A percentile compares a stretch with the other conserved stretches of the same genome.
phyloP scores from a whole-genome alignment of 1,284 basidiomycete genomes.

The Trametes polyzona region DNA sequence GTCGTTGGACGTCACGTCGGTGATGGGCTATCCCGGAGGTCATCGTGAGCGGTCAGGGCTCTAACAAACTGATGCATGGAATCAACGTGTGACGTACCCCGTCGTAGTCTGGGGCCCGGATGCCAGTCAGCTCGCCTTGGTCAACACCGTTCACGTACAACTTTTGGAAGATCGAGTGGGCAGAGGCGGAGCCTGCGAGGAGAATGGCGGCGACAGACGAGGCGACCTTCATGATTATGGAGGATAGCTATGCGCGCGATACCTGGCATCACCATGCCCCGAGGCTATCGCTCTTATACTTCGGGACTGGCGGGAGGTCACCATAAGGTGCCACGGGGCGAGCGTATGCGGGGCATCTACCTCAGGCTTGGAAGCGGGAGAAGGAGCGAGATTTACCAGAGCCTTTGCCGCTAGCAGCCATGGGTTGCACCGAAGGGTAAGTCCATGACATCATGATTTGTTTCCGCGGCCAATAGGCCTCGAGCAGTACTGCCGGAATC shows the following conservation, averaged over 20 bases:
- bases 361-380: not conserved
- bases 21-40: constrained; percentile 51
- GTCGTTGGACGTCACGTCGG: constrained; percentile 58
- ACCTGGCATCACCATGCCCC: not conserved
- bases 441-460: not conserved
- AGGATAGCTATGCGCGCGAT: not conserved
- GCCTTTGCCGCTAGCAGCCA: not conserved
- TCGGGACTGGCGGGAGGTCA: too few species aligned
- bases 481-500: not conserved
- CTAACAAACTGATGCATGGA: not conserved
- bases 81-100: constrained; percentile 7
- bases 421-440: too few species aligned
- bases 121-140: constrained; percentile 42
- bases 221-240: constrained; percentile 8
- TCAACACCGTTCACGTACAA: constrained; percentile 43
- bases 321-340: not conserved
- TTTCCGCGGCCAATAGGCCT: not conserved
- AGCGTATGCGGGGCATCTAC: not conserved
- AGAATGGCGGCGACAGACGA: constrained; percentile 27
- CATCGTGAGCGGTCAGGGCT: not conserved
- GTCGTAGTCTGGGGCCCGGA: constrained; percentile 43
- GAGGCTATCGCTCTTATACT: not conserved
- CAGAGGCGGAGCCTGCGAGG: constrained; percentile 33
- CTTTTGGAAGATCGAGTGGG: constrained; percentile 43
- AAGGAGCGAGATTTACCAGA: constrained; percentile 4